A percentile compares a stretch with the other conserved stretches of the same genome.
Evolutionary conservation across 208 protist genomes (phyloP).

Genomic region (Leishmania lainsoni): DNA sequence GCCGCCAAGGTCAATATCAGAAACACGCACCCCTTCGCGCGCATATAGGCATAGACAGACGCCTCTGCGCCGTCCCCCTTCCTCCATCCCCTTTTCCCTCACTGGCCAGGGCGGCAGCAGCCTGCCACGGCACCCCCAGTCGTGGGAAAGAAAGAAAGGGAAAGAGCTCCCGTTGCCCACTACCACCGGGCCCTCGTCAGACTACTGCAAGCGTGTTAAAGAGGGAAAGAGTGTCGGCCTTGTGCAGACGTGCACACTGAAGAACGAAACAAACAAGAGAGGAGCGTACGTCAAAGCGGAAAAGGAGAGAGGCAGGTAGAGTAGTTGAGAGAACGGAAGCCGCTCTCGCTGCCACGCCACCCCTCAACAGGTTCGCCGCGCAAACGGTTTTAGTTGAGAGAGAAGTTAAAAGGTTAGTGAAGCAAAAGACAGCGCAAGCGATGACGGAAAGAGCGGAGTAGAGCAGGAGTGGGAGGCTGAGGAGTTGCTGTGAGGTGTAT

Average conservation of each 20-base stretch:
- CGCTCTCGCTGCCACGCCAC: no score
- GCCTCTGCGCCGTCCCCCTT: not conserved
- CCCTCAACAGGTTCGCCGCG: not conserved
- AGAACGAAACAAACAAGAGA: not conserved
- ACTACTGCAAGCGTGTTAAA: not conserved
- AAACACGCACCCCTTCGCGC: not conserved
- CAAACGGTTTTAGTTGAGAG: not conserved
- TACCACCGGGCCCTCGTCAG: not conserved
- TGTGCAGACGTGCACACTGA: not conserved
- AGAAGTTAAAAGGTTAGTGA: not conserved
- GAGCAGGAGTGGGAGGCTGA: not conserved
- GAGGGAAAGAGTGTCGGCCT: not conserved
- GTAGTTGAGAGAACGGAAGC: not conserved
- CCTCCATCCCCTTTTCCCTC: not conserved
- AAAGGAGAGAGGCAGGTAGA: not conserved
- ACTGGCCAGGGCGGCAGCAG: not conserved
- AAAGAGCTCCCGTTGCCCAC: not conserved
- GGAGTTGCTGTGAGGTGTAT: not conserved
- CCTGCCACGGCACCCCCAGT: not conserved
- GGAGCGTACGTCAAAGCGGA: not conserved
- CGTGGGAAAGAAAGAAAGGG: not conserved
- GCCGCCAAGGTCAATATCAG: not conserved
- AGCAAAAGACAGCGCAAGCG: constrained; percentile 4
- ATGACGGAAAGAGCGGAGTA: not conserved
- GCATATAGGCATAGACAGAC: not conserved